Evolutionary conservation across 2,329 filamentous ascomycete genomes (phyloP).

Genomic region (Pseudovirgaria hyperparasitica): DNA sequence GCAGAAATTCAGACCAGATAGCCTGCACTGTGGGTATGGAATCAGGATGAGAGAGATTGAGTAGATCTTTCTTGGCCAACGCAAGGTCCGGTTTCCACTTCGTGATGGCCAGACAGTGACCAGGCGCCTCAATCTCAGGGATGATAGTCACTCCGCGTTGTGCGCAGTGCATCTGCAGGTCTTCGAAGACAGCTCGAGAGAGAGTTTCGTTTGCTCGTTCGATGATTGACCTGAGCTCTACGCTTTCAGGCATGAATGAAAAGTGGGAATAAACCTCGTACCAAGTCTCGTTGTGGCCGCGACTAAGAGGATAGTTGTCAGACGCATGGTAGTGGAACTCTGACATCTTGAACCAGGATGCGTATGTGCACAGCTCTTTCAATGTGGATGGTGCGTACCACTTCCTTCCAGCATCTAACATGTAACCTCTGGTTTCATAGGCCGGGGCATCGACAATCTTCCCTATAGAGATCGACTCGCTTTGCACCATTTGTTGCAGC

Average conservation of each 20-base stretch:
- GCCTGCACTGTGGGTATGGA: slow-evolving; percentile 22
- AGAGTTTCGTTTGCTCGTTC: slow-evolving; percentile 23
- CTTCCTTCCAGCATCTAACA: slow-evolving; percentile 33
- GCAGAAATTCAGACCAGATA: slow-evolving; percentile 24
- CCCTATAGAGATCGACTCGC: slow-evolving; percentile 15
- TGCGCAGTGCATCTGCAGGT: slow-evolving; percentile 21
- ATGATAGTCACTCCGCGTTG: slow-evolving; percentile 22
- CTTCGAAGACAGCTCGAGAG: slow-evolving; percentile 20
- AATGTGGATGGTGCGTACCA: slow-evolving; percentile 31
- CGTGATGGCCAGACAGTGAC: slow-evolving; percentile 23
- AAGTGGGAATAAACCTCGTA: slow-evolving; percentile 34
- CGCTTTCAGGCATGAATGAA: slow-evolving; percentile 25
- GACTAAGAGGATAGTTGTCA: slow-evolving; percentile 37
- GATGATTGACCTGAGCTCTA: slow-evolving; percentile 19
- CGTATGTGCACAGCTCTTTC: slow-evolving; percentile 32
- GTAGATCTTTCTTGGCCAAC: slow-evolving; percentile 20
- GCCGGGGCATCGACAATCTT: slow-evolving; percentile 27
- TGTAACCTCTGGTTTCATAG: slow-evolving; percentile 32
- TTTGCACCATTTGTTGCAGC: slow-evolving; percentile 27
- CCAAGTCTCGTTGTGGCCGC: slow-evolving; percentile 35
- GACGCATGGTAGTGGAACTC: slow-evolving; percentile 39
- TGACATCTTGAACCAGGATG: slow-evolving; percentile 35
- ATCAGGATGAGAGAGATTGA: slow-evolving; percentile 24
- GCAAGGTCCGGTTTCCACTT: slow-evolving; percentile 28
- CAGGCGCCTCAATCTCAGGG: slow-evolving; percentile 25